Evolutionary conservation across 1,284 basidiomycete species (phyloP).

Genomic region (Heterobasidion occidentale): DNA sequence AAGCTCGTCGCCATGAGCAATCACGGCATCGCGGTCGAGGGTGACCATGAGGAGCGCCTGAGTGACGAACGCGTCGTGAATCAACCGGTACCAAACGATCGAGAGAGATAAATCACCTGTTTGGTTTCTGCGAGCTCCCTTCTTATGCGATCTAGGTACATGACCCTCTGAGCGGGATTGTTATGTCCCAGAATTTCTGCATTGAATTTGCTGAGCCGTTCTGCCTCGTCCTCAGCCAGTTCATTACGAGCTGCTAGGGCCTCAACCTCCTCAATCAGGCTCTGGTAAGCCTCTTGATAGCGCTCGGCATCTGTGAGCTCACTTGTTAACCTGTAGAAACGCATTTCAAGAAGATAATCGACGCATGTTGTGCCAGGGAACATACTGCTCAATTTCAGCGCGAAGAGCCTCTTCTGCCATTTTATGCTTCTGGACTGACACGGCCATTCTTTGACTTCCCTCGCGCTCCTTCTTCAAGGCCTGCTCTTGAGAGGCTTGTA

Average conservation of each 20-base stretch:
- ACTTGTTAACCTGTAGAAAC: conserved; percentile 36
- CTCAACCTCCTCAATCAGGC: conserved; percentile 53
- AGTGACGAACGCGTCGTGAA: conserved; percentile 44
- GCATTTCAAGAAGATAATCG: conserved; percentile 4
- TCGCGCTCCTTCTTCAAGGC: conserved; percentile 43
- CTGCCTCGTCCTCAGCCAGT: conserved; percentile 66
- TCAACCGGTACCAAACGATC: not conserved
- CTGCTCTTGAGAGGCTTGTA: conserved; percentile 19
- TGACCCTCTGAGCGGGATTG: conserved; percentile 67
- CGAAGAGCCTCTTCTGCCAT: conserved; percentile 56
- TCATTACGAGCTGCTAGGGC: conserved; percentile 58
- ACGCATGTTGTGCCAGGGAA: not conserved
- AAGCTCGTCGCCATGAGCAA: conserved; percentile 42
- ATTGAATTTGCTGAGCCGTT: conserved; percentile 62
- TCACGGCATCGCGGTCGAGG: conserved; percentile 46
- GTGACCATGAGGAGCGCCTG: conserved; percentile 50
- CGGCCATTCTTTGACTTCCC: conserved; percentile 34
- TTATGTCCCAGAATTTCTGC: conserved; percentile 69
- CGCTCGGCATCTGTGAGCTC: conserved; percentile 51
- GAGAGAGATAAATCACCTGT: conserved; percentile 33
- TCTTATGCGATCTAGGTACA: conserved; percentile 68
- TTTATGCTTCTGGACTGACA: conserved; percentile 43
- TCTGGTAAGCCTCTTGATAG: conserved; percentile 61
- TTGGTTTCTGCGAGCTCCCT: conserved; percentile 63
- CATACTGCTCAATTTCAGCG: conserved; percentile 56